These are phyloP conservation scores for Lophiotrema nucula DNA, from an alignment of 495 filamentous ascomycete species.

Conservation along the genomic window DNA sequence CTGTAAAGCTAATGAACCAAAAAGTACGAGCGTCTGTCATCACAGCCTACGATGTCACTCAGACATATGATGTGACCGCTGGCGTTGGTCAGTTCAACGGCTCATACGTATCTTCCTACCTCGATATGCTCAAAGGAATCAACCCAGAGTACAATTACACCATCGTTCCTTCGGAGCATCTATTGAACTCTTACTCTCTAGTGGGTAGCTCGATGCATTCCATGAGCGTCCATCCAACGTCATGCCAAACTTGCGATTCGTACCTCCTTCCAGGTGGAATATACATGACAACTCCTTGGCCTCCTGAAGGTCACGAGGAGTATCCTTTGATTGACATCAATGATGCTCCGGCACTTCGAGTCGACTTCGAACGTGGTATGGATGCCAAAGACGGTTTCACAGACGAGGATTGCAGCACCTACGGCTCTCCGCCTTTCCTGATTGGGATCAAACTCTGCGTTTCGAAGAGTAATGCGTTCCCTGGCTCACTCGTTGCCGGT, in stretches of 20 bases:
- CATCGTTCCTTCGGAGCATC: conserved; percentile 1
- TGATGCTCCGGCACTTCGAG: background rate
- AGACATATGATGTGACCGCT: conserved; percentile 11
- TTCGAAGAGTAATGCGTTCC: background rate
- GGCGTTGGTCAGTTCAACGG: conserved; percentile 14
- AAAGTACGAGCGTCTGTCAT: conserved; percentile 4
- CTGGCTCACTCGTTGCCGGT: conserved; percentile 3
- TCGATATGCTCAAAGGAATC: background rate
- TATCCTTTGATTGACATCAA: conserved; percentile 9
- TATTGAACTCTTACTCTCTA: background rate
- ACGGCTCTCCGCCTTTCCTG: background rate
- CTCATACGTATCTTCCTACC: background rate
- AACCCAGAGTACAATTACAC: background rate
- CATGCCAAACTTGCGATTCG: conserved; percentile 9
- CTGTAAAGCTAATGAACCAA: background rate
- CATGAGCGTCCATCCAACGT: background rate
- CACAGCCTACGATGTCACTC: background rate
- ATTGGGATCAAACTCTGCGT: conserved; percentile 17
- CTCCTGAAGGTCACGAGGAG: conserved; percentile 1
- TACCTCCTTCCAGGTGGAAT: conserved; percentile 12
- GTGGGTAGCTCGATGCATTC: conserved; percentile 1
- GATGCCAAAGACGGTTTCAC: background rate
- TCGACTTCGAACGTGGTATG: conserved; percentile 3
- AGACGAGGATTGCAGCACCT: conserved; percentile 3
- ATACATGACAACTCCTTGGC: conserved; percentile 8